Percentiles rank a stretch among this genome's conserved stretches.
phyloP scores from a whole-genome alignment of 768 basidiomycete genomes.

The Hygrophorus pudorinus region DNA sequence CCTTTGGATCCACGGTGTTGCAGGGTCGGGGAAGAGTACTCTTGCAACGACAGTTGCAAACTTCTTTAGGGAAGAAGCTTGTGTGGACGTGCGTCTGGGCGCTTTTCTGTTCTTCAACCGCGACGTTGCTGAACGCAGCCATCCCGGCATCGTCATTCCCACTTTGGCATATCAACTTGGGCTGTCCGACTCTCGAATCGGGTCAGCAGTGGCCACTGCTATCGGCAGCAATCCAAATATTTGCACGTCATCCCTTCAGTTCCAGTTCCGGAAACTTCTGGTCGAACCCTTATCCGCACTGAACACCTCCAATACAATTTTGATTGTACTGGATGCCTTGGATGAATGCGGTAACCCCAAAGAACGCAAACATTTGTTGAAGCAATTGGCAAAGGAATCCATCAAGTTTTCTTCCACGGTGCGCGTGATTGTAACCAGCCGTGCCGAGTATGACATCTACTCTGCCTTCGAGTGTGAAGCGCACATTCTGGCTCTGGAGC shows the following conservation, averaged over 20 bases:
- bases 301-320: neutral
- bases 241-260: neutral
- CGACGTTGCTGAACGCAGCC: neutral
- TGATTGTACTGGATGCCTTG: slow-evolving; percentile 17
- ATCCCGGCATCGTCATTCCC: neutral
- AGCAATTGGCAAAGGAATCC: slow-evolving; percentile 7
- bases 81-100: neutral
- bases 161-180: slow-evolving; percentile 4
- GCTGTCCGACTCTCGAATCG: slow-evolving; percentile 9
- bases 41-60: slow-evolving; percentile 5
- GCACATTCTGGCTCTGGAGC: neutral
- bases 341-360: slow-evolving; percentile 14
- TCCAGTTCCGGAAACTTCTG: slow-evolving; percentile 21
- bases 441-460: slow-evolving; percentile 11
- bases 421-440: slow-evolving; percentile 15
- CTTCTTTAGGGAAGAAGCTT: neutral
- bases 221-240: slow-evolving; percentile 9
- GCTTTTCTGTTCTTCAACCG: slow-evolving; percentile 2
- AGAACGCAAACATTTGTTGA: slow-evolving; percentile 7
- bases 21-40: slow-evolving; percentile 3
- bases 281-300: slow-evolving; percentile 17
- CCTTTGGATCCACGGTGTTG: slow-evolving; percentile 2
- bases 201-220: slow-evolving; percentile 1
- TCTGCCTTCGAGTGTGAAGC: neutral
- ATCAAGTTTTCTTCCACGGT: slow-evolving; percentile 8